phyloP scores from a whole-genome alignment of 2,329 filamentous ascomycete species.

The Aureobasidium subglaciale region DNA sequence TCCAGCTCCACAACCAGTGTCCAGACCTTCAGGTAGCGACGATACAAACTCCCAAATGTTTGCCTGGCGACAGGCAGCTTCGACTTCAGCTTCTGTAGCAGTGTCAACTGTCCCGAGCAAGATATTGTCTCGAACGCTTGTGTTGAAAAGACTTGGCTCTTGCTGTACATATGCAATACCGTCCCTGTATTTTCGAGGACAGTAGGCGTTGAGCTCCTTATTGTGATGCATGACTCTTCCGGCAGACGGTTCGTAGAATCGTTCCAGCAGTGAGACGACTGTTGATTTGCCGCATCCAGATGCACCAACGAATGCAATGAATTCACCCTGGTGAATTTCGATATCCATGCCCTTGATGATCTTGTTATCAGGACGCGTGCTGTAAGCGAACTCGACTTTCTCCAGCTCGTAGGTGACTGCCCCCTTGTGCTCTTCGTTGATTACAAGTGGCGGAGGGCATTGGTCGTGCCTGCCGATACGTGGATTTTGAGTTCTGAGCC shows the following conservation, averaged over 20 bases:
- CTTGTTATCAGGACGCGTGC: constrained; percentile 63
- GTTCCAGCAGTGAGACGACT: constrained; percentile 36
- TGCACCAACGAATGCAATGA: constrained; percentile 38
- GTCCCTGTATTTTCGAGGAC: constrained; percentile 29
- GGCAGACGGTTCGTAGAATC: constrained; percentile 37
- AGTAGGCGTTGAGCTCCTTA: constrained; percentile 32
- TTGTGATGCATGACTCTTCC: constrained; percentile 35
- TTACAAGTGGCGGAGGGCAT: neutral
- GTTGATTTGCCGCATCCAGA: constrained; percentile 40
- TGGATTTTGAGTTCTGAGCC: constrained; percentile 36
- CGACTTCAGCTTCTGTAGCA: constrained; percentile 24
- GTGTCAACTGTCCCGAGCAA: constrained; percentile 28
- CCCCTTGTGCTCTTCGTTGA: neutral
- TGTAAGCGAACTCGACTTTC: constrained; percentile 60
- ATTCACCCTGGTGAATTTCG: constrained; percentile 30
- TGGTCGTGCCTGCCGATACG: constrained; percentile 38
- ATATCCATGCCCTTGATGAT: constrained; percentile 53
- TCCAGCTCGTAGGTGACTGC: constrained; percentile 29
- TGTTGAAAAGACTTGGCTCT: constrained; percentile 39
- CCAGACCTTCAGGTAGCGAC: constrained; percentile 50
- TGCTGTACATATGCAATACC: constrained; percentile 38
- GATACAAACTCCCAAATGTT: constrained; percentile 42
- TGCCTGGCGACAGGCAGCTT: constrained; percentile 34
- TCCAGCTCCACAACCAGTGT: constrained; percentile 43
- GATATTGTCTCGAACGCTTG: constrained; percentile 38